A percentile compares a stretch with the other conserved stretches of the same genome.
These are phyloP conservation scores for Phoma sp. DNA, from an alignment of 2,329 filamentous ascomycete genomes.

Conservation along the genomic window DNA sequence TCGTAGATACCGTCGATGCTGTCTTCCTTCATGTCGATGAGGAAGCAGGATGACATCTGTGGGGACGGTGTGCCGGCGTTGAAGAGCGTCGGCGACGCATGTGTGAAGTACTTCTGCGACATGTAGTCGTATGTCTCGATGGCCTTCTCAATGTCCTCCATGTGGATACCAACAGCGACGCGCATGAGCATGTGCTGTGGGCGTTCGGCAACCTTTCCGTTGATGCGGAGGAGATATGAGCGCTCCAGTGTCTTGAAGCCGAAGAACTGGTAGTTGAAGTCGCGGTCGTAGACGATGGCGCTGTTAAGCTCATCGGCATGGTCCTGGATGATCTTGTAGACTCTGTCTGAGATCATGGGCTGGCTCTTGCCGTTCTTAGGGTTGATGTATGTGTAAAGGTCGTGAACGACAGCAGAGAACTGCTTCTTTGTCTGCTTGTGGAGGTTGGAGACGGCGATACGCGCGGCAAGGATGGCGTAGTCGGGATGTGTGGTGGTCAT, in stretches of 20 bases:
- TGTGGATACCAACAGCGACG: constrained; percentile 96
- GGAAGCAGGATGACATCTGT: constrained; percentile 96
- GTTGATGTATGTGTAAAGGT: constrained; percentile 96
- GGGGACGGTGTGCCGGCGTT: constrained; percentile 94
- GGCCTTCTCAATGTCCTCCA: constrained; percentile 90
- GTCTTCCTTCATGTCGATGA: constrained; percentile 99
- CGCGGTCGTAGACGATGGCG: constrained; percentile 97
- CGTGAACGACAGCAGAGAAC: constrained; percentile 92
- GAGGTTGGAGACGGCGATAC: constrained; percentile 98
- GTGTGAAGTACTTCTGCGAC: constrained; percentile 98
- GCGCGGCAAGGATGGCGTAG: constrained; percentile 96
- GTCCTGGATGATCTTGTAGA: constrained; percentile 91
- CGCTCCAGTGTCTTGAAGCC: constrained; percentile 99
- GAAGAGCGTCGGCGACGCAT: constrained; percentile 97
- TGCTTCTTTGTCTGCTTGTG: constrained; percentile 99
- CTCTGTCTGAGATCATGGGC: constrained; percentile 93
- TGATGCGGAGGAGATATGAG: constrained; percentile 93
- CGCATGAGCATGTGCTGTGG: constrained; percentile 99
- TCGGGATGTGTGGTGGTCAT: constrained; percentile 99
- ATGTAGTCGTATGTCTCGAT: constrained; percentile 99
- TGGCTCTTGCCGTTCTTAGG: constrained; percentile 83
- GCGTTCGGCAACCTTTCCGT: constrained; percentile 95
- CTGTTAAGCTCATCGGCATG: constrained; percentile 98
- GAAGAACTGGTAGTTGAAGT: constrained; percentile 99
- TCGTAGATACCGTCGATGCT: constrained; percentile 99